Percentiles rank a stretch among this genome's conserved stretches.
phyloP scores from a whole-genome alignment of 2,329 filamentous ascomycete species.

The Botryotinia calthae region DNA sequence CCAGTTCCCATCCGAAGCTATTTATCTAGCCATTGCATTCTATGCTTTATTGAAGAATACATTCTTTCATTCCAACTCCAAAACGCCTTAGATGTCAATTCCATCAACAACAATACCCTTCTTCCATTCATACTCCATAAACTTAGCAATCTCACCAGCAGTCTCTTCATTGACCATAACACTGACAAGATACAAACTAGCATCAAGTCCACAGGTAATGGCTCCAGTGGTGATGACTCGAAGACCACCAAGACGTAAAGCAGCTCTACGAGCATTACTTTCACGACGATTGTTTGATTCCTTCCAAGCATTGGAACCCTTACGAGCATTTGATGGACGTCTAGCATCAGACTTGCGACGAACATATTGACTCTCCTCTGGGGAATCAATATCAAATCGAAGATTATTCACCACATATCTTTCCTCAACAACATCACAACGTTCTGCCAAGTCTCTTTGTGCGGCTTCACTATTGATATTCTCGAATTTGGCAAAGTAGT shows the following conservation, averaged over 20 bases:
- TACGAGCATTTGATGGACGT: constrained; percentile 64
- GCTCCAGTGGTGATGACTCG: constrained; percentile 79
- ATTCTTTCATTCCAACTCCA: constrained; percentile 23
- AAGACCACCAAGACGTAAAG: constrained; percentile 55
- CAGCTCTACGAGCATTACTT: constrained; percentile 74
- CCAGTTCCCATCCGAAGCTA: constrained; percentile 14
- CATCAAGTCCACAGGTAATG: constrained; percentile 77
- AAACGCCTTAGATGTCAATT: constrained; percentile 66
- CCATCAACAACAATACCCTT: constrained; percentile 84
- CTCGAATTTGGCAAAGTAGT: constrained; percentile 77
- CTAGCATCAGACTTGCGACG: constrained; percentile 68
- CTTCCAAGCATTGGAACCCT: constrained; percentile 81
- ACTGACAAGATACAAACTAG: constrained; percentile 79
- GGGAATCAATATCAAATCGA: constrained; percentile 75
- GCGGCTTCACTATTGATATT: constrained; percentile 74
- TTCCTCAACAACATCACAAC: constrained; percentile 79
- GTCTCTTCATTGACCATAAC: constrained; percentile 75
- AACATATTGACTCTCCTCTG: constrained; percentile 82
- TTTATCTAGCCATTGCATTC: constrained; percentile 22
- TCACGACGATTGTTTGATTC: constrained; percentile 72
- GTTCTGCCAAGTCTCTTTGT: constrained; percentile 67
- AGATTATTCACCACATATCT: constrained; percentile 91
- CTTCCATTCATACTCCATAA: constrained; percentile 80
- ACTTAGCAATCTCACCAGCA: constrained; percentile 70
- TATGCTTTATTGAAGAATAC: constrained; percentile 22